Evolutionary conservation across 2,329 filamentous ascomycete genomes (phyloP).

Genomic region (Fusarium brachygibbosum): DNA sequence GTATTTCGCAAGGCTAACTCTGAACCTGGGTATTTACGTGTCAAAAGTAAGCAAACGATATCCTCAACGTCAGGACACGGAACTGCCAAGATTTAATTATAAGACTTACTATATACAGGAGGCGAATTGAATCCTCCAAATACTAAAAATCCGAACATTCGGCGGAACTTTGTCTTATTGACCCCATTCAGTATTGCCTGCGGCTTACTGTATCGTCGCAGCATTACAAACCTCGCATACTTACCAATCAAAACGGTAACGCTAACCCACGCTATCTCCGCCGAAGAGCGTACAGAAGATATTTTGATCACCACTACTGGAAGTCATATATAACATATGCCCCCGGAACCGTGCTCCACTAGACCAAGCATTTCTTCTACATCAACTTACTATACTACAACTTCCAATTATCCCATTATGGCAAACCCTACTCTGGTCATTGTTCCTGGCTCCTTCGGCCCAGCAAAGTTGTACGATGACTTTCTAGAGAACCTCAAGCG

Average conservation of each 20-base stretch:
- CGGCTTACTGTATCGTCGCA: background rate
- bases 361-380: no score
- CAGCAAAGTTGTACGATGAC: constrained; percentile 10
- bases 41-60: background rate
- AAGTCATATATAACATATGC: background rate
- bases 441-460: constrained; percentile 26
- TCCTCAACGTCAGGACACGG: no score
- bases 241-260: constrained; percentile 1
- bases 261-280: background rate
- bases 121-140: background rate
- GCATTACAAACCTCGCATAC: background rate
- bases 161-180: background rate
- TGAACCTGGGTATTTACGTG: background rate
- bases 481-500: constrained; percentile 11
- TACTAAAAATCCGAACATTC: background rate
- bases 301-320: background rate
- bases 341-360: rapidly evolving
- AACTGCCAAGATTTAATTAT: no score
- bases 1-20: background rate
- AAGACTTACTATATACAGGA: background rate
- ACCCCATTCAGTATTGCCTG: background rate
- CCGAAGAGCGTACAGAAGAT: background rate
- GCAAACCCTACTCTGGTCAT: background rate
- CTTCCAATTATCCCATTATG: background rate
- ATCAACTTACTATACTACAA: background rate